These are phyloP conservation scores for Leishmania guyanensis DNA, from an alignment of 208 protist species.

Conservation along the genomic window DNA sequence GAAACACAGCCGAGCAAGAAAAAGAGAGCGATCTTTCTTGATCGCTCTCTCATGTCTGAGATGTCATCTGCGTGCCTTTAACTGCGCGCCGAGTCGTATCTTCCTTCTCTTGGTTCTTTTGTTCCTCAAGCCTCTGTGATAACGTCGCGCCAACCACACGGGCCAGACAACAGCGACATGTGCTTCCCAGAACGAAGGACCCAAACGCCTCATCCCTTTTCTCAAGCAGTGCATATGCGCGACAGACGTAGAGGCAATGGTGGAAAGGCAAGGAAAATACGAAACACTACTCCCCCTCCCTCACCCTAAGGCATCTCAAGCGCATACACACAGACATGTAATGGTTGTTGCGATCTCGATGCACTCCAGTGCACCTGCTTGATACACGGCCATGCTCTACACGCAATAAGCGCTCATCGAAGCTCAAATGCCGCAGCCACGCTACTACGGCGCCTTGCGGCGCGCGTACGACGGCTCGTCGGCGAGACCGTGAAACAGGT, in stretches of 20 bases:
- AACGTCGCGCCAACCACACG: background rate
- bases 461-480: conserved; percentile 67
- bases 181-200: background rate
- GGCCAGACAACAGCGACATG: background rate
- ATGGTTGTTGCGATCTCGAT: background rate
- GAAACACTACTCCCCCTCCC: background rate
- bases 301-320: background rate
- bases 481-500: conserved; percentile 86
- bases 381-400: background rate
- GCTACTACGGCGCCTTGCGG: conserved; percentile 33
- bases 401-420: background rate
- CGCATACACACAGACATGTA: background rate
- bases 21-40: background rate
- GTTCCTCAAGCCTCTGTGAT: background rate
- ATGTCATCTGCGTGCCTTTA: background rate
- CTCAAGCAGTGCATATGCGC: background rate
- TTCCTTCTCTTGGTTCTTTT: background rate
- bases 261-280: background rate
- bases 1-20: background rate
- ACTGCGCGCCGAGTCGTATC: no score
- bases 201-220: background rate
- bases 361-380: conserved; percentile 1
- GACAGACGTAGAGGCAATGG: background rate
- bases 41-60: background rate
- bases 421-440: background rate